Evolutionary conservation across 2,329 filamentous ascomycete genomes (phyloP), one percentile per base, ranked within the genome.

Genomic region (Colletotrichum liriopes): DNA sequence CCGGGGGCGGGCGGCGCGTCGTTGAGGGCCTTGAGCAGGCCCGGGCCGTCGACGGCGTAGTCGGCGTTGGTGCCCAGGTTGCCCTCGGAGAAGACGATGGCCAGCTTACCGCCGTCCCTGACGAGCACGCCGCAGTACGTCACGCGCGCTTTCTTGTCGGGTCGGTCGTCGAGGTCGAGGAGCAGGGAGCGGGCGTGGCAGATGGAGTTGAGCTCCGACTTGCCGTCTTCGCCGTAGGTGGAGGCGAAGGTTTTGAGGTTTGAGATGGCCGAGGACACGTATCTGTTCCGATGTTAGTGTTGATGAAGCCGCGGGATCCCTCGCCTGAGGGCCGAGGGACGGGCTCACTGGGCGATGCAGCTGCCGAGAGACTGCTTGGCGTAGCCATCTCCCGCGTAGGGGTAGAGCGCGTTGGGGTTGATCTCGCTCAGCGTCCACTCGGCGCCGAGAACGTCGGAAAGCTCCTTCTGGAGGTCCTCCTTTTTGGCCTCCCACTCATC

Each of bases 401-500:
- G 83, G 73, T 81, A 88, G 74, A 90, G 78, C 55, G 82, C 82
- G 60, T 80, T 81, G 26, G 85, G 83, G 73, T 86, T 82, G 75
- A 87, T 81, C 9, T 87, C 84, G 32, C 59, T 70, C 41, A 88
- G 79, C 7, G 83, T 88, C 87, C 87, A 90, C 9, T 81, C 49
- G 45, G 80, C 78, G n/a, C 85, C 86, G 3, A 89, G 82, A 52
- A 84, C 55, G 0, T 82, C 80, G 0, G 85, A 85, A 51, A 89
- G 75, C 65, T 83, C 77, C 64, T 82, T 77, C 77, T 88, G 86
- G 18, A 84, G 73, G 2, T 82, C 84, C 0, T 73, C 77, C 75
- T 85, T 88, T 67, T 85, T 87, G 66, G 77, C 81, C 23, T 89
- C 86, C 82, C 83, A 89, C 20, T 84, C 81, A 75, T 89, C 88